Conservation (phyloP, 495 filamentous ascomycete genomes). For the Penicillium fimorum region DNA sequence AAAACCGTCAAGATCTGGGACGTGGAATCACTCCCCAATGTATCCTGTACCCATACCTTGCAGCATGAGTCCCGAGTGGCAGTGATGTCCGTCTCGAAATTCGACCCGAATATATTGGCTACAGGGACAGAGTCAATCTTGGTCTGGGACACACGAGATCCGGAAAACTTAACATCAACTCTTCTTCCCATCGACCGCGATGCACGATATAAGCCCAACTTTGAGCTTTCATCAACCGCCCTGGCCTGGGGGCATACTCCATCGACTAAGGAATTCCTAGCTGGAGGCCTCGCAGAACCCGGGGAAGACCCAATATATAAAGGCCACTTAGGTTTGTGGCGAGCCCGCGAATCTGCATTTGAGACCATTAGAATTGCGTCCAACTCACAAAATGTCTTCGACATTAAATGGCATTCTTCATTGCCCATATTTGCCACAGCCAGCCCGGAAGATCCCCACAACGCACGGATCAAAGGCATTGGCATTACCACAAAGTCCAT, state of each 20-base stretch:
- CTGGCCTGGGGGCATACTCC: conserved; percentile 66
- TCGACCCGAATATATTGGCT: conserved; percentile 44
- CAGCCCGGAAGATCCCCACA: conserved; percentile 47
- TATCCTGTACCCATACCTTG: conserved; percentile 51
- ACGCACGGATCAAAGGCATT: conserved; percentile 26
- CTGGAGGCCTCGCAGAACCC: conserved; percentile 74
- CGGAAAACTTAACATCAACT: not conserved
- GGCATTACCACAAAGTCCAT: conserved; percentile 45
- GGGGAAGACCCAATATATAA: conserved; percentile 51
- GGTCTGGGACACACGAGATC: conserved; percentile 30
- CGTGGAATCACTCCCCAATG: conserved; percentile 29
- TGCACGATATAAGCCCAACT: conserved; percentile 43
- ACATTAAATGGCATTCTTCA: conserved; percentile 72
- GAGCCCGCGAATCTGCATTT: conserved; percentile 49
- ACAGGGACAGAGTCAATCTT: conserved; percentile 45
- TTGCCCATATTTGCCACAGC: conserved; percentile 59
- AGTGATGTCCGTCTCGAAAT: conserved; percentile 59
- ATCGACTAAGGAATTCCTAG: conserved; percentile 55
- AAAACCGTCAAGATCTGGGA: conserved; percentile 76
- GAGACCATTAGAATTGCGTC: conserved; percentile 44
- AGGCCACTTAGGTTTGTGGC: conserved; percentile 76
- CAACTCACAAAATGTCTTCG: conserved; percentile 72
- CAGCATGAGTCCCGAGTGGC: conserved; percentile 67
- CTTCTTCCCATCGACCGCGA: conserved; percentile 14
- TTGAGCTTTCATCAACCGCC: conserved; percentile 61